Evolutionary conservation across 306 rosid genomes (phyloP), one percentile per base, ranked within the genome.

Genomic region (Amphicarpaea edgeworthii): DNA sequence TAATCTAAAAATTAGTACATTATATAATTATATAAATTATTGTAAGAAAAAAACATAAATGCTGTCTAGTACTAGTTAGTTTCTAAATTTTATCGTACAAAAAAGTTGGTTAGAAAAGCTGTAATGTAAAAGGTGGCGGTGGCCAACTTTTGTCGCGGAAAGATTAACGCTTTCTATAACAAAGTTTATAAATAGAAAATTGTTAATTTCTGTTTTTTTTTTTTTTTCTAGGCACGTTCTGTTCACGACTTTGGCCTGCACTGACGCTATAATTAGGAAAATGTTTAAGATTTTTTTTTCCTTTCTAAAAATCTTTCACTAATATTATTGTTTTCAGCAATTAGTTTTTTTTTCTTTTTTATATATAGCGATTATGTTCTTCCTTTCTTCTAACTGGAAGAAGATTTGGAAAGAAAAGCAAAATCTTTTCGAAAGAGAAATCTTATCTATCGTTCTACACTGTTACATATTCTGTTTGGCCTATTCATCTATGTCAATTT

Each of bases 101-200:
- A 26, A 71, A 72, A 53, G 68, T 50, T 51, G 69, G 28, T 53
- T 30, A 63, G 16, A 12, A 75, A 69, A 75, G 77, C 54, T 60
- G 68, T 68, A 41, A 14, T 40, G 51, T 40, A 63, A 64, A 64
- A 37, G 74, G 66, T 79, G 80, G 66, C 62, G 58, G 68, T 55
- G 70, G 69, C 79, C 75, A 42, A 64, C 70, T 62, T 76, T 69
- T 75, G 74, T 82, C 11, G 19, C 37, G 2, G 5, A 70, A 79
- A 55, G 77, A 21, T 24, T 57, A 59, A 16, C 12, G 23, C 55
- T 40, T 64, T 62, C 12, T 21, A 24, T 11, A 8, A 53, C 10
- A 38, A 60, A 67, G 38, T 34, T 64, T 66, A 1, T 16, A 26
- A 77, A 41, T 43, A 68, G n/a, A 76, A 50, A 77, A 30, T 43